Evolutionary conservation across 441 rosid species (phyloP).

Genomic region (Euphorbia corollata): DNA sequence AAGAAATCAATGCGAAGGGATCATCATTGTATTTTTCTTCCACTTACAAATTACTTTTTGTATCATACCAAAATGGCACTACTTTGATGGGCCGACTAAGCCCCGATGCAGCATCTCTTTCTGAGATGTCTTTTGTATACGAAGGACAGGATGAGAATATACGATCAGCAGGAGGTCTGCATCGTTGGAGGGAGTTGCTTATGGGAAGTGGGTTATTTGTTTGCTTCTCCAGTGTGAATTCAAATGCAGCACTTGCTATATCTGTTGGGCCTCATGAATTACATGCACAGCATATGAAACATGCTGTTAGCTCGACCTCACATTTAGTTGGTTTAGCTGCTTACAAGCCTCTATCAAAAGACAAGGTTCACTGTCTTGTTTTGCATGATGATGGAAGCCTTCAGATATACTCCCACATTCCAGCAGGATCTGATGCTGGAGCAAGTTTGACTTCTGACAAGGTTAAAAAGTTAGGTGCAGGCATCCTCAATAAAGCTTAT

Average conservation of each 20-base stretch:
- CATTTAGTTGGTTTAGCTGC: slow-evolving; percentile 93
- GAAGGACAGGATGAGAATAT: slow-evolving; percentile 80
- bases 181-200: slow-evolving; percentile 91
- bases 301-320: slow-evolving; percentile 76
- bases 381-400: slow-evolving; percentile 99
- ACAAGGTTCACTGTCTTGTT: slow-evolving; percentile 89
- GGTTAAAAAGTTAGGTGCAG: slow-evolving; percentile 84
- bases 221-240: slow-evolving; percentile 77
- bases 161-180: slow-evolving; percentile 77
- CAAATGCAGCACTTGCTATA: slow-evolving; percentile 72
- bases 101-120: slow-evolving; percentile 58
- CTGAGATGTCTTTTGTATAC: slow-evolving; percentile 64
- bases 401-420: slow-evolving; percentile 84
- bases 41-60: slow-evolving; percentile 67
- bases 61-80: slow-evolving; percentile 91
- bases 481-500: slow-evolving; percentile 83
- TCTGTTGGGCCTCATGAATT: slow-evolving; percentile 59
- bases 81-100: slow-evolving; percentile 76
- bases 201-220: slow-evolving; percentile 76
- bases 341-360: slow-evolving; percentile 93
- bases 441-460: slow-evolving; percentile 73
- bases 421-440: slow-evolving; percentile 58
- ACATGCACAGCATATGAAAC: slow-evolving; percentile 79
- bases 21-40: slow-evolving; percentile 82
- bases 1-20: slow-evolving; percentile 75